Evolutionary conservation across 75 land plant genomes (phyloP).

Genomic region (Cupressus sempervirens): DNA sequence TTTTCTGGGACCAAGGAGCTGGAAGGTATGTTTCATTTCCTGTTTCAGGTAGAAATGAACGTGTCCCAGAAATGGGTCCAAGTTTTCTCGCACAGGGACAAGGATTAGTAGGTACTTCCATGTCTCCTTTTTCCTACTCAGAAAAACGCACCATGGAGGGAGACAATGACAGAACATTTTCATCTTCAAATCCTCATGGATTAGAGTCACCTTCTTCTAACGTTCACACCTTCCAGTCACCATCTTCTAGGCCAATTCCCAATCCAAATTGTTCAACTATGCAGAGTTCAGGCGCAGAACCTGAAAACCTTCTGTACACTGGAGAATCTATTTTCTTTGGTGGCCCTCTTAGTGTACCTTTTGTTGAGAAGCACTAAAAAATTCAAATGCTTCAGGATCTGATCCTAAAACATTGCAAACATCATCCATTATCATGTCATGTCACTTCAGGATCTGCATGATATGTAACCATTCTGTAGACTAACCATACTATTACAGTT

Average conservation of each 20-base stretch:
- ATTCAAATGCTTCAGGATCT: background rate
- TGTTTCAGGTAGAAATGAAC: slow-evolving; percentile 10
- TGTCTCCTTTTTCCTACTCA: slow-evolving; percentile 4
- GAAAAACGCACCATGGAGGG: background rate
- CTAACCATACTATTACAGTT: slow-evolving; percentile 38
- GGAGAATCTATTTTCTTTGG: slow-evolving; percentile 78
- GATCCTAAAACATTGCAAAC: slow-evolving; percentile 7
- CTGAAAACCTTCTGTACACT: slow-evolving; percentile 34
- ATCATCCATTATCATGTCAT: slow-evolving; percentile 2
- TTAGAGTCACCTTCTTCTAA: background rate
- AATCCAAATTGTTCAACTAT: background rate
- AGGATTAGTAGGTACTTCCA: slow-evolving; percentile 15
- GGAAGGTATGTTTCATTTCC: slow-evolving; percentile 52
- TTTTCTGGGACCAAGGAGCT: slow-evolving; percentile 62
- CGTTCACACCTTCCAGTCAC: background rate
- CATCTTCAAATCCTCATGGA: slow-evolving; percentile 5
- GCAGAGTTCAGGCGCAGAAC: background rate
- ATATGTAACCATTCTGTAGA: slow-evolving; percentile 12
- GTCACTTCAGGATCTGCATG: slow-evolving; percentile 16
- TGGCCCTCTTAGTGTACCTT: slow-evolving; percentile 53
- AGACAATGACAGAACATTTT: background rate
- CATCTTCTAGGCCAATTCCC: background rate
- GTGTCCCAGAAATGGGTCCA: background rate
- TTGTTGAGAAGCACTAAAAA: slow-evolving; percentile 14
- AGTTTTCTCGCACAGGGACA: slow-evolving; percentile 15